Conservation (phyloP, 2,329 filamentous ascomycete genomes). For the Fulvia fulva region DNA sequence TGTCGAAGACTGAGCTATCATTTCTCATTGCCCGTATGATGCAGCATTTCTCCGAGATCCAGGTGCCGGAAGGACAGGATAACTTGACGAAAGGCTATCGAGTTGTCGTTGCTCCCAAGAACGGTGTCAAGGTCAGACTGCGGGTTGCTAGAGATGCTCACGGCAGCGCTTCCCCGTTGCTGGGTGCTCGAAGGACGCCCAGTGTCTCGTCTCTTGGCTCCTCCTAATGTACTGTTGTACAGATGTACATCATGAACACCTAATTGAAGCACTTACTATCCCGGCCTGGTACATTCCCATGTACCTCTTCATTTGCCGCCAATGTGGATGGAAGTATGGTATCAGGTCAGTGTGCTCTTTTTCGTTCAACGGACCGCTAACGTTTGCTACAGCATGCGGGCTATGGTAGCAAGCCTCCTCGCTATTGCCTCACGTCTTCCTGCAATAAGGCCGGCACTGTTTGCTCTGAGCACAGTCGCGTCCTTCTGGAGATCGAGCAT, state of each 20-base stretch:
- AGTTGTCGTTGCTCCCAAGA: constrained; percentile 21
- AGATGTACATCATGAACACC: neutral
- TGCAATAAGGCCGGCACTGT: too few species aligned
- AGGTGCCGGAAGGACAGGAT: constrained; percentile 14
- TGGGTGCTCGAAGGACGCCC: neutral
- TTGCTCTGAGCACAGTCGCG: too few species aligned
- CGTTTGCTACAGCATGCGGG: neutral
- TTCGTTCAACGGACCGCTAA: neutral
- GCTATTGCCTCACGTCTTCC: too few species aligned
- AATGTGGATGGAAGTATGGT: neutral
- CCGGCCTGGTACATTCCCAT: neutral
- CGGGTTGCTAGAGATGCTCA: neutral
- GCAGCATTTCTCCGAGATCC: constrained; percentile 17
- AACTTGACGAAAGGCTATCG: constrained; percentile 20
- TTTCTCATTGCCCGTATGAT: constrained; percentile 19
- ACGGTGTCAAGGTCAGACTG: constrained; percentile 23
- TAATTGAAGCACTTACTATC: neutral
- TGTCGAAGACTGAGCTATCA: constrained; percentile 18
- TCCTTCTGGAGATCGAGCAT: too few species aligned
- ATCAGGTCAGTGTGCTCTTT: neutral
- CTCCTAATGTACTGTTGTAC: neutral
- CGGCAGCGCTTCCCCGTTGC: neutral
- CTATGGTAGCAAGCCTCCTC: neutral
- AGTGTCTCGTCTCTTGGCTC: neutral
- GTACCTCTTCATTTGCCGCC: neutral